A percentile compares a stretch with the other conserved stretches of the same genome.
Conservation (phyloP, 441 rosid genomes). For the Bruguiera hainesii region DNA sequence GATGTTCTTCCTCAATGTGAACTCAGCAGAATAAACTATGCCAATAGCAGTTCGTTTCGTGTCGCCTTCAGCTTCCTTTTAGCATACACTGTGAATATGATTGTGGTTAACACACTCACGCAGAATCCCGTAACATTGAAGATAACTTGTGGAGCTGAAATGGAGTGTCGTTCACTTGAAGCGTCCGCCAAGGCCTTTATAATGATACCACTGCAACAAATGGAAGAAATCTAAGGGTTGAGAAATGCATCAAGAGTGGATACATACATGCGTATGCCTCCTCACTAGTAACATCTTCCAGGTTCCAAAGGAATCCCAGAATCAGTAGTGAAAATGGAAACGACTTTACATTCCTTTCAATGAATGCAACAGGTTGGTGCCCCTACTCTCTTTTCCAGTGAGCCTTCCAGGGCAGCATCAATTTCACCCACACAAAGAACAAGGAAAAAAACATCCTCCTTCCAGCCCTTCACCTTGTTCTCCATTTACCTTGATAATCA, state of each 20-base stretch:
- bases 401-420: no score
- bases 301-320: neutral
- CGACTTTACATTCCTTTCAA: neutral
- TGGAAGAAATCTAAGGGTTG: conserved; percentile 8
- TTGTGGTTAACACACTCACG: conserved; percentile 56
- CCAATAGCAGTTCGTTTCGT: conserved; percentile 53
- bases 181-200: conserved; percentile 83
- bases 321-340: neutral
- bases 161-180: conserved; percentile 44
- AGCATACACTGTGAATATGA: conserved; percentile 68
- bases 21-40: conserved; percentile 23
- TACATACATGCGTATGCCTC: neutral
- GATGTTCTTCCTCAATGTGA: neutral
- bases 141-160: conserved; percentile 72
- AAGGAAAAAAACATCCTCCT: no score
- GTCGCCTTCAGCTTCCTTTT: conserved; percentile 66
- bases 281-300: neutral
- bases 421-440: no score
- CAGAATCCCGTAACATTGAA: conserved; percentile 73
- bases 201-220: conserved; percentile 66
- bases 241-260: conserved; percentile 1
- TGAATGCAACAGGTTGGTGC: neutral
- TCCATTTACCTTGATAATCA: no score
- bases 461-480: no score
- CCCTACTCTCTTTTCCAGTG: no score